These are phyloP conservation scores for Pythium aquatile DNA, from an alignment of 352 stramenopile genomes.

Conservation along the genomic window DNA sequence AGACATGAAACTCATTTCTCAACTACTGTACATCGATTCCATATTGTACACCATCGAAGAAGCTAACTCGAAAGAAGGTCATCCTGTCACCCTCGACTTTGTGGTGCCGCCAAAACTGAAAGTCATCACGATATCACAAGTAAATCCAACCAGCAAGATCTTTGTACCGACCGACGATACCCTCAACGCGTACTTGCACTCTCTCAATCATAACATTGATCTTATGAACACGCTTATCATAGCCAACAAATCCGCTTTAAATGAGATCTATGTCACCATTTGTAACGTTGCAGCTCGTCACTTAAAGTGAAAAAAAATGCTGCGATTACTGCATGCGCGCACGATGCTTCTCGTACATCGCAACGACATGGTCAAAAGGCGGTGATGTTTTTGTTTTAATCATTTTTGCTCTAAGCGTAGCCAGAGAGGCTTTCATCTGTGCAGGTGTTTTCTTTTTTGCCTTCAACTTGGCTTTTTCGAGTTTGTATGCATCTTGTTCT, in stretches of 20 bases:
- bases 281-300: background rate
- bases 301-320: too few relatives aligned
- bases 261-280: background rate
- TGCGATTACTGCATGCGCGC: background rate
- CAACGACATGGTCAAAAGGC: background rate
- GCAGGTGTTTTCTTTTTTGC: background rate
- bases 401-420: background rate
- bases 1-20: background rate
- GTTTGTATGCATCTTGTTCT: background rate
- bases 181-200: background rate
- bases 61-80: background rate
- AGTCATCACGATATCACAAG: too few relatives aligned
- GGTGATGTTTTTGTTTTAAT: constrained; percentile 3
- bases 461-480: background rate
- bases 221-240: background rate
- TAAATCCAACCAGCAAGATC: too few relatives aligned
- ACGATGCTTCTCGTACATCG: background rate
- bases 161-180: background rate
- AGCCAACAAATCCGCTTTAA: background rate
- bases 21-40: background rate
- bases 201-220: background rate
- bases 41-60: background rate
- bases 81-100: too few relatives aligned
- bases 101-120: too few relatives aligned
- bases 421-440: background rate